phyloP scores from a whole-genome alignment of 2,329 filamentous ascomycete genomes.

The Colletotrichum sp. region DNA sequence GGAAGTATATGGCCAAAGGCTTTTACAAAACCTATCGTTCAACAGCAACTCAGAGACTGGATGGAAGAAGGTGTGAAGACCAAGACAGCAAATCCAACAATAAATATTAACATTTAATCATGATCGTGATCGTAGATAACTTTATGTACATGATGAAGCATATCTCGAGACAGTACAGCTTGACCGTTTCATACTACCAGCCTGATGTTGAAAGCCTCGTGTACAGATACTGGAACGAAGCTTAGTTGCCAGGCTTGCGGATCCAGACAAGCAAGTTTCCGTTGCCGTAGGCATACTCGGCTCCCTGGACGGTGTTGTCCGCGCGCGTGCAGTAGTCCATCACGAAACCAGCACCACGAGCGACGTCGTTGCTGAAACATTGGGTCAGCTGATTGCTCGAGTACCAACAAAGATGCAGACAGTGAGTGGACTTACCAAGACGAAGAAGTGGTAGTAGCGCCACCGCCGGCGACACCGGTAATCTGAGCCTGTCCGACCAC shows the following conservation, averaged over 20 bases:
- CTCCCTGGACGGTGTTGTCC: conserved; percentile 13
- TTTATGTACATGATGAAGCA: not conserved
- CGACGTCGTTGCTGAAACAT: conserved; percentile 2
- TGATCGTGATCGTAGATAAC: not conserved
- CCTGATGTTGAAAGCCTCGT: not conserved
- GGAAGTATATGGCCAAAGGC: not conserved
- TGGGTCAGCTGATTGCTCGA: not conserved
- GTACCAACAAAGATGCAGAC: not conserved
- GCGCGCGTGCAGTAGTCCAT: conserved; percentile 17
- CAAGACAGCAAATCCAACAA: not conserved
- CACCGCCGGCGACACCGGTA: not conserved
- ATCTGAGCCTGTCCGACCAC: not conserved
- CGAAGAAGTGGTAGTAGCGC: not conserved
- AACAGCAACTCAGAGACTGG: not conserved
- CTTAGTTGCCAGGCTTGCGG: not conserved
- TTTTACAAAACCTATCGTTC: not conserved
- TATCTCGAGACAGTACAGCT: not conserved
- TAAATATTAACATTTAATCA: not conserved
- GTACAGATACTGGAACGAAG: not conserved
- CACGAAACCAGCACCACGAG: conserved; percentile 9
- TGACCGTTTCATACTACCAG: not conserved
- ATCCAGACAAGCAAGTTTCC: conserved; percentile 4
- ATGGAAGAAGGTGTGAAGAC: not conserved
- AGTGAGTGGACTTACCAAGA: not conserved
- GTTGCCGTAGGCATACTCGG: not conserved